Evolutionary conservation across 495 filamentous ascomycete species (phyloP), one percentile per base, ranked within the genome.

Genomic region (Aspergillus conjunctus): DNA sequence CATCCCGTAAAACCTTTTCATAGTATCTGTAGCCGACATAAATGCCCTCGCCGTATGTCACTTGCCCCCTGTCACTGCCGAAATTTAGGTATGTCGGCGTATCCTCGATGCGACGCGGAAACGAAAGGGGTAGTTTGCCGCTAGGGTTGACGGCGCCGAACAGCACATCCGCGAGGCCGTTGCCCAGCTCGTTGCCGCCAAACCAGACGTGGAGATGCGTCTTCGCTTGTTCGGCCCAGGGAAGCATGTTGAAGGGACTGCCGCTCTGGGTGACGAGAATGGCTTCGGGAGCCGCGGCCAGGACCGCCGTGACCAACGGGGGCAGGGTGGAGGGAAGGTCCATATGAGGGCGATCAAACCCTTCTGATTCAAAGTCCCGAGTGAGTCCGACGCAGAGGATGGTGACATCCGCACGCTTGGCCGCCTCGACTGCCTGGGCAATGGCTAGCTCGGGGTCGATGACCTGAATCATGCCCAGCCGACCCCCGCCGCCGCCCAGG

Each of bases 1-100:
- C n/a, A 82, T 76, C 52, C 85, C 79, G 41, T 20, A 37, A 18
- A 0, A 39, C 18, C 37, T n/a, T 43, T 18, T 95, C 91, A 41
- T 93, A 87, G 56, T 86, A 77, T 44, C 91, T 86, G 69, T 96
- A 95, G 70, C 94, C 91, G 68, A 93, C 91, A 73, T 91, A 91
- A 21, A 87, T 77, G 20, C 89, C 91, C 67, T 94, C 91, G 31
- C 76, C 76, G 71, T 91, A 95, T 3, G 84, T 66, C 8, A 88
- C 84, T 49, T 82, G 76, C 1, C 20, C 21, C 0, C 65, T 64
- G 88, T 89, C 89, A 9, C 83, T 77, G 18, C 54, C 71, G 70
- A 82, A 90, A 30, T 77, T 71, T 33, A 79, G 82, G 50, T 84
- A 83, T 64, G 90, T 87, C 6, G 87, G 83, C 56, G 79, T 68